Evolutionary conservation across 2,329 filamentous ascomycete species (phyloP).

Genomic region (Hypoxylon sp.): DNA sequence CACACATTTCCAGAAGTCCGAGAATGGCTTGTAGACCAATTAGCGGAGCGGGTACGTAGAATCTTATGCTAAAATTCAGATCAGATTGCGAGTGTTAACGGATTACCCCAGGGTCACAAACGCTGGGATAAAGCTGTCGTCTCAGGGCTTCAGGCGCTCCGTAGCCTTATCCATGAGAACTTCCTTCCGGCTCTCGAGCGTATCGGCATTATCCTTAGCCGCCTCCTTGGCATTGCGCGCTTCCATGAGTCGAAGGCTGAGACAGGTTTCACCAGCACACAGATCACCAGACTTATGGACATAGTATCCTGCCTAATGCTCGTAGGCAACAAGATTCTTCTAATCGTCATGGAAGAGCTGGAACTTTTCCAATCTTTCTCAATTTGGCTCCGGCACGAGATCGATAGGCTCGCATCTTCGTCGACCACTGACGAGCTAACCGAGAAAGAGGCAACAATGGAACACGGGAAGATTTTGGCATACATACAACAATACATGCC

Average conservation of each 20-base stretch:
- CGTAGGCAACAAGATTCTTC: slow-evolving; percentile 79
- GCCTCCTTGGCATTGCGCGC: slow-evolving; percentile 85
- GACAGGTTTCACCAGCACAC: slow-evolving; percentile 75
- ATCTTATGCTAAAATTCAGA: background rate
- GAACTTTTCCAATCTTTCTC: slow-evolving; percentile 84
- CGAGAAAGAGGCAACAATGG: slow-evolving; percentile 83
- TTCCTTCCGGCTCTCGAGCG: slow-evolving; percentile 90
- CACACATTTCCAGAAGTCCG: slow-evolving; percentile 81
- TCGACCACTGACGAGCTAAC: slow-evolving; percentile 79
- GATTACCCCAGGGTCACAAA: slow-evolving; percentile 79
- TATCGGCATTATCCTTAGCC: slow-evolving; percentile 83
- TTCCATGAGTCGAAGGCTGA: slow-evolving; percentile 79
- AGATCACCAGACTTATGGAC: slow-evolving; percentile 77
- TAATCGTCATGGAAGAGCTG: slow-evolving; percentile 81
- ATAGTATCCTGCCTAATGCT: slow-evolving; percentile 82
- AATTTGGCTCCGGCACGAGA: slow-evolving; percentile 85
- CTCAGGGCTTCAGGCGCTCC: slow-evolving; percentile 82
- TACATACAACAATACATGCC: slow-evolving; percentile 83
- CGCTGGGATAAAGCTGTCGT: slow-evolving; percentile 92
- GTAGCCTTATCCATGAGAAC: slow-evolving; percentile 86
- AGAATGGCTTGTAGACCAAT: slow-evolving; percentile 90
- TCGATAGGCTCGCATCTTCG: slow-evolving; percentile 79
- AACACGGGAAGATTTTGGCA: slow-evolving; percentile 78
- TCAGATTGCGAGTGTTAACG: slow-evolving; percentile 16
- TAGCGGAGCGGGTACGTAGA: slow-evolving; percentile 79